These are phyloP conservation scores for Amauroascus niger DNA, from an alignment of 2,329 filamentous ascomycete genomes.

Conservation along the genomic window DNA sequence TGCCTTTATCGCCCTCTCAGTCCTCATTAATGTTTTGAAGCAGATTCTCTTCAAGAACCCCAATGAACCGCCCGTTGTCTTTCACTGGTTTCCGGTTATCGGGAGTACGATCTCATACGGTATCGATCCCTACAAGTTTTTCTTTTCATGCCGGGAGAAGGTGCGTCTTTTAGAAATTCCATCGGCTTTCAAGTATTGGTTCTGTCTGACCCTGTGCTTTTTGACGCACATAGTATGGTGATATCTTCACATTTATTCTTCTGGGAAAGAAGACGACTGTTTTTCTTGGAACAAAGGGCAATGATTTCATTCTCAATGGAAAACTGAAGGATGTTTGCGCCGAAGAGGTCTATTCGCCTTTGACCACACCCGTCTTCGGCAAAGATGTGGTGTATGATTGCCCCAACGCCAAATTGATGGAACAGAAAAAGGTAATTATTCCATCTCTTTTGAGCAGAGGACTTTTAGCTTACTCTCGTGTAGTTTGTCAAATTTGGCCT, in stretches of 20 bases:
- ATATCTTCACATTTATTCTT: slow-evolving; percentile 81
- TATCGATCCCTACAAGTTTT: slow-evolving; percentile 65
- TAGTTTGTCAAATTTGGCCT: slow-evolving; percentile 56
- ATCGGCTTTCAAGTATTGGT: background rate
- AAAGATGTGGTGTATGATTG: slow-evolving; percentile 84
- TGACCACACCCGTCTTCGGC: slow-evolving; percentile 65
- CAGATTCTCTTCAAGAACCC: slow-evolving; percentile 75
- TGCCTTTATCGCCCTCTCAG: slow-evolving; percentile 45
- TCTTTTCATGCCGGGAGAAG: slow-evolving; percentile 60
- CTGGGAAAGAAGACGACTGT: slow-evolving; percentile 86
- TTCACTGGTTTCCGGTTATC: slow-evolving; percentile 60
- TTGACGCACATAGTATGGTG: slow-evolving; percentile 67
- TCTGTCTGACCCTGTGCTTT: background rate
- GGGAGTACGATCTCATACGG: slow-evolving; percentile 90
- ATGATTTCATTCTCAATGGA: slow-evolving; percentile 85
- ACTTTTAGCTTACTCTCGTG: background rate
- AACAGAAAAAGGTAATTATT: slow-evolving; percentile 72
- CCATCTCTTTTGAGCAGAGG: background rate
- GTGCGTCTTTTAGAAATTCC: slow-evolving; percentile 37
- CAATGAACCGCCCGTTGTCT: slow-evolving; percentile 62
- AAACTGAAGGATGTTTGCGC: slow-evolving; percentile 84
- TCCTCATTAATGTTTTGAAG: slow-evolving; percentile 67
- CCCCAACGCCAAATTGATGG: slow-evolving; percentile 85
- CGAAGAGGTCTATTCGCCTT: slow-evolving; percentile 77
- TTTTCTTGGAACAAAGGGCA: slow-evolving; percentile 68